Evolutionary conservation across 2,329 filamentous ascomycete species (phyloP), one percentile per base, ranked within the genome.

Genomic region (Cladophialophora chaetospira): DNA sequence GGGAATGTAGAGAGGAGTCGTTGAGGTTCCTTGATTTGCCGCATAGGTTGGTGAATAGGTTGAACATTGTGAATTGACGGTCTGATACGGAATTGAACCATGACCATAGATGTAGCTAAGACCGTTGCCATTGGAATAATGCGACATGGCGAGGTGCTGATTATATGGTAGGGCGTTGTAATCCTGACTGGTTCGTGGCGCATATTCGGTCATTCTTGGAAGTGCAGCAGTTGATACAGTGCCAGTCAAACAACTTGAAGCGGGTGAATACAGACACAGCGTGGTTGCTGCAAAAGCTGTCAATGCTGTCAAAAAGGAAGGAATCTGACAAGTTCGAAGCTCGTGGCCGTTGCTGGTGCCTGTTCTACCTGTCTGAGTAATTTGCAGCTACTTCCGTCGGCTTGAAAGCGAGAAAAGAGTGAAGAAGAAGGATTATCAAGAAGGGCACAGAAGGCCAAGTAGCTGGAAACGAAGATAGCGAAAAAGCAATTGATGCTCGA

Each of bases 181-280:
- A 21, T 70, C 70, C 50, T 74, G 70, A 61, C 67, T 69, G 59
- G 62, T 64, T 62, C 72, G 72, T 63, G 71, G 71, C 57, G 69
- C 67, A 67, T 72, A 75, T 43, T 68, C 71, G 64, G 70, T 73
- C 73, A 76, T 75, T 63, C 55, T 62, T 59, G 36, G 35, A 58
- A 51, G 50, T 56, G 53, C 53, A 59, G 48, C 54, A 56, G 48
- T 38, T 55, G 45, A 54, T 50, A 43, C 35, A 55, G 53, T 10
- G 46, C 45, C 53, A 52, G 60, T 62, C 56, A 62, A 57, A 57
- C 42, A 40, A 29, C 46, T 55, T 33, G 47, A 29, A 36, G 47
- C 55, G 55, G 55, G 33, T 56, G 29, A 44, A 58, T 52, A 58
- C 55, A 62, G 55, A 33, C 45, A 40, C 33, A 53, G 36, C 26